A percentile compares a stretch with the other conserved stretches of the same genome.
phyloP scores from a whole-genome alignment of 2,329 filamentous ascomycete genomes.

The Verticillium isaacii region DNA sequence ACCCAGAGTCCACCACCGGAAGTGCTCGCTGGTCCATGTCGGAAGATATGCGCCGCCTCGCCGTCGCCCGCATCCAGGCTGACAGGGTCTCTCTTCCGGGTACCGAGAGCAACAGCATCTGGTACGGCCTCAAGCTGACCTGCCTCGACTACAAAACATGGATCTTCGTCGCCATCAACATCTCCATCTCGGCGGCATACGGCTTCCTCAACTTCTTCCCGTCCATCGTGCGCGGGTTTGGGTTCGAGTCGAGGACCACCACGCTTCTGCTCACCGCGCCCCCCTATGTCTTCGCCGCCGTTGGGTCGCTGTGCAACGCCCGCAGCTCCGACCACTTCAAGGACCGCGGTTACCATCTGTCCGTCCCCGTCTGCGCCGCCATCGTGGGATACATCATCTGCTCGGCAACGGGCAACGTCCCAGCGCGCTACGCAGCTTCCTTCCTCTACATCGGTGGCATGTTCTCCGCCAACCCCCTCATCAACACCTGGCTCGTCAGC shows the following conservation, averaged over 20 bases:
- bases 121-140: constrained; percentile 22
- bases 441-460: constrained; percentile 31
- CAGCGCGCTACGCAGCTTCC: constrained; percentile 20
- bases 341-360: constrained; percentile 38
- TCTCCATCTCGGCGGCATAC: constrained; percentile 31
- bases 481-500: constrained; percentile 34
- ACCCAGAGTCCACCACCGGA: constrained; percentile 20
- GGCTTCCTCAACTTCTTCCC: constrained; percentile 76
- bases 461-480: constrained; percentile 36
- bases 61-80: constrained; percentile 20
- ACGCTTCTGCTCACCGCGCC: constrained; percentile 43
- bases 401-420: constrained; percentile 19
- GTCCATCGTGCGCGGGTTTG: constrained; percentile 62
- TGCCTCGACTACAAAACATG: constrained; percentile 18
- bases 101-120: constrained; percentile 29
- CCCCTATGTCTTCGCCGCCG: constrained; percentile 32
- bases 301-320: constrained; percentile 28
- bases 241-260: constrained; percentile 27
- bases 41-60: constrained; percentile 20
- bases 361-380: constrained; percentile 32
- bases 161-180: constrained; percentile 19
- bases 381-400: constrained; percentile 31
- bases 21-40: constrained; percentile 21
- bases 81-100: constrained; percentile 17
- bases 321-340: constrained; percentile 39